A percentile compares a stretch with the other conserved stretches of the same genome.
These are phyloP conservation scores for Arctium minus DNA, from an alignment of 129 eudicot genomes.

Conservation along the genomic window DNA sequence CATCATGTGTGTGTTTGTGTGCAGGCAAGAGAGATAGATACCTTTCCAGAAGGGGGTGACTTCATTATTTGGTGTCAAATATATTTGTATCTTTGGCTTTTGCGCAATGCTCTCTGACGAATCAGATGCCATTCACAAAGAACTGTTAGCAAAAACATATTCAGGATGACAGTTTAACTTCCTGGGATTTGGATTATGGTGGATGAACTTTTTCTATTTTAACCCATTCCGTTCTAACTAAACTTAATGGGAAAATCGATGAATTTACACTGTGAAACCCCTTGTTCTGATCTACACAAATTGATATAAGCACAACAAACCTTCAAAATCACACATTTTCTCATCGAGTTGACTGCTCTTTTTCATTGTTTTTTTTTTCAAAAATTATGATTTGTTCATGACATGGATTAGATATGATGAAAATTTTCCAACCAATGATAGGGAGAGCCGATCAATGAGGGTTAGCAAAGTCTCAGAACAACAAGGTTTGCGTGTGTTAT, in stretches of 20 bases:
- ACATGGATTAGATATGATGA: neutral
- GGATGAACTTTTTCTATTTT: neutral
- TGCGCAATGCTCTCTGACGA: slow-evolving; percentile 24
- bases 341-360: neutral
- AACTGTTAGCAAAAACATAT: slow-evolving; percentile 18
- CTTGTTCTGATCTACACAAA: neutral
- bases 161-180: neutral
- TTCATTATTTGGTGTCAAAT: slow-evolving; percentile 66
- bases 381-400: neutral
- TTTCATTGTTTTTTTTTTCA: neutral
- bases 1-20: neutral
- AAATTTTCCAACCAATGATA: neutral
- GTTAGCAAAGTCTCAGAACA: neutral
- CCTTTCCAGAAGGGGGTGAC: slow-evolving; percentile 92
- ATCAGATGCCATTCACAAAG: slow-evolving; percentile 39
- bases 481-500: neutral
- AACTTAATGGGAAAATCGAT: neutral
- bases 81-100: slow-evolving; percentile 60
- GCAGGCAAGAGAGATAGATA: slow-evolving; percentile 23
- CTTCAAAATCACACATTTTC: neutral
- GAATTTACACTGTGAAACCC: neutral
- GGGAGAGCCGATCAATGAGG: neutral
- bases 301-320: neutral
- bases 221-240: neutral
- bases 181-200: neutral